Evolutionary conservation across 1,284 basidiomycete species (phyloP), one percentile per base, ranked within the genome.

Genomic region (Sanghuangporus weigelae): DNA sequence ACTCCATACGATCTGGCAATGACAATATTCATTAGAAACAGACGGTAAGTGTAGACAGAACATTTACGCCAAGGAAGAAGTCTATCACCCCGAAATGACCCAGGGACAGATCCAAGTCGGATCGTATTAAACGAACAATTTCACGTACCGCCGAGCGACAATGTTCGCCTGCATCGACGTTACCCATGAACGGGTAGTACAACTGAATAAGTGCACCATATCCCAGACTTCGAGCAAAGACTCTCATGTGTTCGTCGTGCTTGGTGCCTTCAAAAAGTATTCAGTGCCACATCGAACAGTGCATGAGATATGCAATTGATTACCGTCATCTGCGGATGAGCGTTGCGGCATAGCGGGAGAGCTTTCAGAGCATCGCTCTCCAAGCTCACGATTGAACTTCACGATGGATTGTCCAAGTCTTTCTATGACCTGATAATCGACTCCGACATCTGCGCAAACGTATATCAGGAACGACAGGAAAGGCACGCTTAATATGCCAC

Each of bases 31-130:
- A n/a, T 21, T 8, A n/a, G 19, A 49, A 44, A 48, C 10, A 42
- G 19, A 53, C 31, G 21, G 14, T 23, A 7, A 23, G 3, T 38
- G 10, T 31, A 46, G 48, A n/a, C 38, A 23, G 7, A 19, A 10
- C 14, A 46, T 53, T 21, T 31, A 63, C 62, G 11, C 62, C 62
- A 36, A 63, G 11, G 44, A 63, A 51, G 49, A 63, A 63, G 55
- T 53, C 55, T 39, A 53, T 48, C 23, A 49, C 31, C 12, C 36
- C 53, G 11, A 56, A 26, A 23, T 16, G 16, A 12, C 21, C 48
- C 19, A 56, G 39, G 19, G 23, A 36, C 19, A 54, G 12, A 5
- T 38, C 53, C 53, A 16, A 54, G 53, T 38, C 12, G 53, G 16
- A 31, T 38, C 16, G 35, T n/a, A 58, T 53, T 11, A 58, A 12